Evolutionary conservation across 192 early-diverging fungal genomes (phyloP).

Genomic region (Coemansia asiatica): DNA sequence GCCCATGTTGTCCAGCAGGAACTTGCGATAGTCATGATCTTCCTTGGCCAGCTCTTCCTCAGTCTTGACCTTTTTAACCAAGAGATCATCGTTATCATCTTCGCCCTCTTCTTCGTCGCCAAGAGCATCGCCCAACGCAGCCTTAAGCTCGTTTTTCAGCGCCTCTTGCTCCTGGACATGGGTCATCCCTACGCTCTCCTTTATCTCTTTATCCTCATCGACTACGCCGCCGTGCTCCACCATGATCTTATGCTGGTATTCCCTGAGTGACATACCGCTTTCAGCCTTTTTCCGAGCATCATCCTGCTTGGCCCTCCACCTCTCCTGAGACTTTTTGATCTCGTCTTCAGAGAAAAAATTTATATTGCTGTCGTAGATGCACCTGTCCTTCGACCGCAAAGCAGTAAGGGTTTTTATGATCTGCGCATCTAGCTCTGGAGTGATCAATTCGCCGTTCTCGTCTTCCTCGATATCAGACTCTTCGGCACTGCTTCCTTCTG

Average conservation of each 20-base stretch:
- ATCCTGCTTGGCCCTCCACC: conserved; percentile 40
- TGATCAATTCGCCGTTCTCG: conserved; percentile 76
- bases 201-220: conserved; percentile 39
- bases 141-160: conserved; percentile 72
- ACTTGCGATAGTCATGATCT: conserved; percentile 86
- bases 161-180: conserved; percentile 84
- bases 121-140: conserved; percentile 51
- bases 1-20: conserved; percentile 79
- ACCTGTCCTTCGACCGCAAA: conserved; percentile 72
- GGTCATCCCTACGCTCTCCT: conserved; percentile 45
- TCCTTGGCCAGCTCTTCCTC: conserved; percentile 77
- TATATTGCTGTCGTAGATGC: conserved; percentile 75
- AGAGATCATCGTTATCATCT: conserved; percentile 66
- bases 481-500: too few relatives aligned
- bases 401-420: conserved; percentile 89
- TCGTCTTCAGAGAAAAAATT: conserved; percentile 73
- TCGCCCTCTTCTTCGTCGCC: conserved; percentile 53
- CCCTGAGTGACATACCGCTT: conserved; percentile 68
- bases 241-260: conserved; percentile 76
- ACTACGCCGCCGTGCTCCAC: conserved; percentile 56
- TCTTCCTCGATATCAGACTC: conserved; percentile 76
- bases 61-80: conserved; percentile 72
- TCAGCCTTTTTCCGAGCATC: conserved; percentile 19
- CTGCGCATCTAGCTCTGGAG: conserved; percentile 87
- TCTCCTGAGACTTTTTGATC: conserved; percentile 34